Evolutionary conservation across 306 rosid species (phyloP), one percentile per base, ranked within the genome.

Genomic region (Vicia faba): DNA sequence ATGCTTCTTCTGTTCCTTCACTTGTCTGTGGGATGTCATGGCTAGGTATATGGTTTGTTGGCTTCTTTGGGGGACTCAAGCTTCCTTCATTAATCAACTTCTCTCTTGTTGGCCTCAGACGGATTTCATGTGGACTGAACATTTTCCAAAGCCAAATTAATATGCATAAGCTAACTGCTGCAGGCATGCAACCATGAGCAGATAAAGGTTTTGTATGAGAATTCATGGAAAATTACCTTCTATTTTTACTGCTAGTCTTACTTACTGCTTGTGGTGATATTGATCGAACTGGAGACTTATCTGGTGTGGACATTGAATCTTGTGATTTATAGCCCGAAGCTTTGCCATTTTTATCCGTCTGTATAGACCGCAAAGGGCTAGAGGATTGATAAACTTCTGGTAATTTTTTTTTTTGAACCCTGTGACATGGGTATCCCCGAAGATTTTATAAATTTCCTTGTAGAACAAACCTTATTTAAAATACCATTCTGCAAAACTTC

Each of bases 1-100:
- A 68, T 14, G 69, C 56, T 74, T 70, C 90, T 68, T 85, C 91
- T 66, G 72, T 75, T 44, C 78, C 86, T 63, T 75, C 85, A 29
- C 78, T 83, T 45, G 63, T 76, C 75, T 67, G 82, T 33, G 67
- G 78, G 76, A 79, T 83, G 36, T 63, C 85, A 55, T 8, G 54
- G 11, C 4, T 80, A 79, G 87, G 78, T 56, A 79, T 78, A 48
- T 75, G 86, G 60, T 66, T 80, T 69, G 81, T 75, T 71, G 75
- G 72, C 63, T 82, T 82, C 74, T 82, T 71, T 73, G 80, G 57
- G 64, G 89, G 83, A 73, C 90, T 86, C 45, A 35, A 71, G 77
- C 83, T 80, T 64, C 72, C 72, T 74, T 82, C 72, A 64, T n/a
- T 79, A 38, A 77, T 26, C 78, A 71, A 56, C 67, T 64, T 80